Evolutionary conservation across 192 early-diverging fungal species (phyloP).

Genomic region (Ambispora gerdemannii): DNA sequence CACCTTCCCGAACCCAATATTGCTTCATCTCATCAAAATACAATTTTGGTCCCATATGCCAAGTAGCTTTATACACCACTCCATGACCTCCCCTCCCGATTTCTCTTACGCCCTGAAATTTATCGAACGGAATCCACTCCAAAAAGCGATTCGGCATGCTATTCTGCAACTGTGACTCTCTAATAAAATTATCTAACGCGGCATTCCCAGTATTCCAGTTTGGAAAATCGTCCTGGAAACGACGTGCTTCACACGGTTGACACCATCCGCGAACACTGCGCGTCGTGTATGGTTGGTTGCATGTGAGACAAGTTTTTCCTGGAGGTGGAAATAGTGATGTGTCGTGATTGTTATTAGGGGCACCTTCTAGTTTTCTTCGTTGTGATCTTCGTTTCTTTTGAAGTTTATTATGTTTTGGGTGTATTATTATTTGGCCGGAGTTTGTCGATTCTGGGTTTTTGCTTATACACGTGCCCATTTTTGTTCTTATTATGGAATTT

Average conservation of each 20-base stretch:
- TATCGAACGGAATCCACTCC: conserved; percentile 5
- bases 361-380: too few relatives aligned
- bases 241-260: not conserved
- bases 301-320: too few relatives aligned
- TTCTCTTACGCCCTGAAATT: not conserved
- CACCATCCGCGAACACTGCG: not conserved
- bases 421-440: too few relatives aligned
- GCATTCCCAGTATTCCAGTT: not conserved
- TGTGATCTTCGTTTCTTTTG: too few relatives aligned
- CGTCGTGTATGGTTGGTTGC: too few relatives aligned
- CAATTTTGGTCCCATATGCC: not conserved
- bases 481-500: too few relatives aligned
- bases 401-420: too few relatives aligned
- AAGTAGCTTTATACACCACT: not conserved
- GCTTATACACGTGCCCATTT: too few relatives aligned
- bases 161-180: not conserved
- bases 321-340: too few relatives aligned
- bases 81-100: not conserved
- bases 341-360: too few relatives aligned
- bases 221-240: not conserved
- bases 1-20: not conserved
- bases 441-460: too few relatives aligned
- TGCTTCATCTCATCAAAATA: not conserved
- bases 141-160: not conserved
- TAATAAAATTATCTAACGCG: not conserved